A percentile compares a stretch with the other conserved stretches of the same genome.
These are phyloP conservation scores for Pythium dissimile DNA, from an alignment of 352 stramenopile species.

Conservation along the genomic window DNA sequence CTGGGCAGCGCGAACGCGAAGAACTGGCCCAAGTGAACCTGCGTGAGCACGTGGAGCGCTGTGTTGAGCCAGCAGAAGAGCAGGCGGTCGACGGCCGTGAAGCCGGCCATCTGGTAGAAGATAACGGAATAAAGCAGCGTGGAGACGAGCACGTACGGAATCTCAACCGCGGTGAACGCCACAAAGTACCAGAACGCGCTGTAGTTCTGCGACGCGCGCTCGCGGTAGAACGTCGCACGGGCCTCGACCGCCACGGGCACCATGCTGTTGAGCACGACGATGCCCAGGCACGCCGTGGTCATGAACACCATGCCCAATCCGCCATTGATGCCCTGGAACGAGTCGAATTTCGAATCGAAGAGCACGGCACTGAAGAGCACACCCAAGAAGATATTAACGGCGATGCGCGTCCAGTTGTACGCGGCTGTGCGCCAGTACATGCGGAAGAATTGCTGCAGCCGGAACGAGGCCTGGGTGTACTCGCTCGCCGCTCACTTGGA, in stretches of 20 bases:
- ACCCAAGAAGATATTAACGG: conserved; percentile 52
- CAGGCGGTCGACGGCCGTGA: conserved; percentile 15
- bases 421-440: conserved; percentile 40
- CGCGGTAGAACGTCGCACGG: conserved; percentile 84
- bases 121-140: conserved; percentile 26
- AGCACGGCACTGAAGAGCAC: conserved; percentile 69
- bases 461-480: conserved; percentile 19
- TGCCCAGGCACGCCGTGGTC: conserved; percentile 58
- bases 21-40: conserved; percentile 23
- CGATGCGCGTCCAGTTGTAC: conserved; percentile 70
- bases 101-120: conserved; percentile 32
- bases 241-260: conserved; percentile 66
- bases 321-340: conserved; percentile 26
- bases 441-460: conserved; percentile 19
- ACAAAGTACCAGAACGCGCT: conserved; percentile 52
- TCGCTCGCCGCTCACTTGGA: conserved; percentile 19
- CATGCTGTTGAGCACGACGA: conserved; percentile 61
- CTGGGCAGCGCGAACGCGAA: conserved; percentile 21
- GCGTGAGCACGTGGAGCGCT: conserved; percentile 8
- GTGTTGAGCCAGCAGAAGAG: conserved; percentile 20
- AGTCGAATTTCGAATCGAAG: conserved; percentile 24
- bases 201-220: conserved; percentile 81
- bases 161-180: conserved; percentile 64
- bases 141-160: conserved; percentile 27
- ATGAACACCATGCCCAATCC: conserved; percentile 71